Evolutionary conservation across 2,329 filamentous ascomycete species (phyloP).

Genomic region (Penicillium sp.): DNA sequence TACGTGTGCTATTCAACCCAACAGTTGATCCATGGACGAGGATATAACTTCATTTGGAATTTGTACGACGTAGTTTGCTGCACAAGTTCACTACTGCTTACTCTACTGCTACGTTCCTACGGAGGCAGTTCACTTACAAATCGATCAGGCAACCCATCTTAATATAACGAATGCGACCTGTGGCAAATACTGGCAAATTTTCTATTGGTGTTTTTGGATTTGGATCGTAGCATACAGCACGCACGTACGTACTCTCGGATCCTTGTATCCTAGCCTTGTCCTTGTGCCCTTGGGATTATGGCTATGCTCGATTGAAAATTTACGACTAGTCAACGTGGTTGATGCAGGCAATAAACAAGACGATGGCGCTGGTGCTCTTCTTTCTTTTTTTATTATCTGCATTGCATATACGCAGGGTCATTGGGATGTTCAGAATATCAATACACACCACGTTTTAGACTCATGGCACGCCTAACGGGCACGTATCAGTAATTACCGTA

Average conservation of each 20-base stretch:
- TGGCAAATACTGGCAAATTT: too few relatives aligned
- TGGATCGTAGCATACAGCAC: too few relatives aligned
- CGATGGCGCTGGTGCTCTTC: too few relatives aligned
- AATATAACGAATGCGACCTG: not conserved
- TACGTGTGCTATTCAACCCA: not conserved
- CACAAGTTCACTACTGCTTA: not conserved
- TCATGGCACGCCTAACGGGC: not conserved
- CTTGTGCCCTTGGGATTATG: too few relatives aligned
- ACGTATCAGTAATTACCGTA: too few relatives aligned
- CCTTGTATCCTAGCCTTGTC: not conserved
- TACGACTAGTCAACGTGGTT: too few relatives aligned
- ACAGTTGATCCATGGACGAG: not conserved
- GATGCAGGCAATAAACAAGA: too few relatives aligned
- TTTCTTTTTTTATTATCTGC: not conserved
- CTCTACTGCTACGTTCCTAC: not conserved
- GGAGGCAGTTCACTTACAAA: not conserved
- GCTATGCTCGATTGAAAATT: too few relatives aligned
- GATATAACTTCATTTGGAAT: not conserved
- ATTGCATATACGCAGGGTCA: not conserved
- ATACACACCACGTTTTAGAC: not conserved
- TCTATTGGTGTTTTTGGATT: too few relatives aligned
- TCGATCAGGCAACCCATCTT: not conserved
- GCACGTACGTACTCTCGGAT: not conserved
- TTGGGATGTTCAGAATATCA: not conserved
- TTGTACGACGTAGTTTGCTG: not conserved